These are phyloP conservation scores for Glycyrrhiza uralensis DNA, from an alignment of 306 rosid genomes.

Conservation along the genomic window DNA sequence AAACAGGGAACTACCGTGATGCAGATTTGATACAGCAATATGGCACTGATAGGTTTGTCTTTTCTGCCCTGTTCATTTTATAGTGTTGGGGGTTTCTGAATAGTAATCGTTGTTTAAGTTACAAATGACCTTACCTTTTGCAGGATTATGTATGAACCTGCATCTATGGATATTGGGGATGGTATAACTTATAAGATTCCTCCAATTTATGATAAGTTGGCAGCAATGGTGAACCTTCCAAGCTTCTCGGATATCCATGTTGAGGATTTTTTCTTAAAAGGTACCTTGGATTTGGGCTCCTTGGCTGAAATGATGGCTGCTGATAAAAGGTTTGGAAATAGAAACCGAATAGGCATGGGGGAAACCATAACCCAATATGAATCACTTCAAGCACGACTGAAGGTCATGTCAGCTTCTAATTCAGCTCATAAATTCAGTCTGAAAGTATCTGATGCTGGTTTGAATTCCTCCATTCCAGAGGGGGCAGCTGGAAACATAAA, in stretches of 20 bases:
- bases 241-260: slow-evolving; percentile 79
- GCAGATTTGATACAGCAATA: slow-evolving; percentile 37
- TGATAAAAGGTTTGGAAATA: slow-evolving; percentile 64
- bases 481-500: slow-evolving; percentile 98
- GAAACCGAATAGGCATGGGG: slow-evolving; percentile 77
- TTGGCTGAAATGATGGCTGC: slow-evolving; percentile 84
- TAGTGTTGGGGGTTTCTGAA: slow-evolving; percentile 2
- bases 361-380: slow-evolving; percentile 68
- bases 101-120: background rate
- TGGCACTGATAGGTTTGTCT: slow-evolving; percentile 58
- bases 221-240: slow-evolving; percentile 65
- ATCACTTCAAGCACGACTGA: slow-evolving; percentile 81
- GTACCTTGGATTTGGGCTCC: slow-evolving; percentile 97
- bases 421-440: slow-evolving; percentile 68
- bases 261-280: slow-evolving; percentile 80
- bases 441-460: slow-evolving; percentile 64
- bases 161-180: slow-evolving; percentile 85
- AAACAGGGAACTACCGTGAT: slow-evolving; percentile 53
- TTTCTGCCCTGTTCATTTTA: slow-evolving; percentile 25
- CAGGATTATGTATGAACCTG: slow-evolving; percentile 83
- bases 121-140: slow-evolving; percentile 9
- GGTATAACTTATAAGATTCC: slow-evolving; percentile 86
- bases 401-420: slow-evolving; percentile 57
- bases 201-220: slow-evolving; percentile 82
- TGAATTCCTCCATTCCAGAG: slow-evolving; percentile 86